Conservation (phyloP, 371 early-diverging fungal genomes). For the Encephalitozoon romaleae region DNA sequence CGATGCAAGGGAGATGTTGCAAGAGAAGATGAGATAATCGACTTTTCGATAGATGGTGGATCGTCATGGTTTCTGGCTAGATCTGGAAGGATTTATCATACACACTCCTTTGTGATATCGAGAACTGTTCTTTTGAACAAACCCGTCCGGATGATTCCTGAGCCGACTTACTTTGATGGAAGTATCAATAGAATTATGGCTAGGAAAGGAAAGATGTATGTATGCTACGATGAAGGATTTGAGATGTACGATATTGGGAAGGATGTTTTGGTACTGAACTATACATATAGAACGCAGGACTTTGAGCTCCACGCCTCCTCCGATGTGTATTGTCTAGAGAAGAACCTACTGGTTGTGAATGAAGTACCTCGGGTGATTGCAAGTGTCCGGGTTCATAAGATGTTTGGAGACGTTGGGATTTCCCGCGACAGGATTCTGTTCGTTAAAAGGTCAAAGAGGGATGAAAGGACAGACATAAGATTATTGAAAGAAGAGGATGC, state of each 20-base stretch:
- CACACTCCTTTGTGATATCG: background rate
- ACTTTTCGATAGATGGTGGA: background rate
- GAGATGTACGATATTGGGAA: slow-evolving; percentile 14
- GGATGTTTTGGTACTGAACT: slow-evolving; percentile 2
- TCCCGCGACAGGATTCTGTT: background rate
- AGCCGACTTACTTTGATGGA: background rate
- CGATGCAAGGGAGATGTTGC: background rate
- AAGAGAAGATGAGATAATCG: background rate
- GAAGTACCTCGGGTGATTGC: slow-evolving; percentile 8
- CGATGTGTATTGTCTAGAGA: slow-evolving; percentile 7
- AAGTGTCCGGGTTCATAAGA: background rate
- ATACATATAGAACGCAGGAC: background rate
- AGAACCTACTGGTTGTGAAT: background rate
- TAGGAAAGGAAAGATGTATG: background rate
- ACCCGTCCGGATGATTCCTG: background rate
- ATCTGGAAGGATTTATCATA: background rate
- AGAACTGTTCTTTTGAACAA: background rate
- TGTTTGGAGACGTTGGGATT: slow-evolving; percentile 4
- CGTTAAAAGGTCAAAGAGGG: background rate
- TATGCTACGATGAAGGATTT: background rate
- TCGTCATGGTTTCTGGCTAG: background rate
- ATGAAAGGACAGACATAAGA: background rate
- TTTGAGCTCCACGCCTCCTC: background rate
- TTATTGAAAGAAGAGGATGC: background rate
- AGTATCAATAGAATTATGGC: background rate